A percentile compares a stretch with the other conserved stretches of the same genome.
Conservation (phyloP, 2,329 filamentous ascomycete genomes). For the Cadophora sp. region DNA sequence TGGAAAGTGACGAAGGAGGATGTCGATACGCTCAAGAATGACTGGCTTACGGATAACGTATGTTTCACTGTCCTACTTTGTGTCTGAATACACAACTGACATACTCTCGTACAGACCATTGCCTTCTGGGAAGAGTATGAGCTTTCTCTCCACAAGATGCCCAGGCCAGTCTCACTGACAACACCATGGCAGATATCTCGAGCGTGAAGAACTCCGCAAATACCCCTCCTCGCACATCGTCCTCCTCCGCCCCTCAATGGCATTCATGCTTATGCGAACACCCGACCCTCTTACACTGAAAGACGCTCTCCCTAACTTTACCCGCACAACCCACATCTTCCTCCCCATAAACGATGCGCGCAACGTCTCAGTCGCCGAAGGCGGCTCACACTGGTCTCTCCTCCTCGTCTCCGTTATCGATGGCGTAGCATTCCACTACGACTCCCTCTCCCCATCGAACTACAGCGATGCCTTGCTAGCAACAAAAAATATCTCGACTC, state of each 20-base stretch:
- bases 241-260: conserved; percentile 91
- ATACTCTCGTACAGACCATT: conserved; percentile 70
- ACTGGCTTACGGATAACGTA: conserved; percentile 98
- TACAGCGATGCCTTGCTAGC: conserved; percentile 74
- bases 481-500: conserved; percentile 69
- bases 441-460: conserved; percentile 82
- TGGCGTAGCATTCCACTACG: conserved; percentile 94
- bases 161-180: conserved; percentile 35
- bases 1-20: conserved; percentile 83
- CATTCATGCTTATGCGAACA: conserved; percentile 86
- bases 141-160: conserved; percentile 13
- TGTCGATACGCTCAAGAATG: conserved; percentile 83
- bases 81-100: conserved; percentile 25
- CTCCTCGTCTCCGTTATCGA: conserved; percentile 89
- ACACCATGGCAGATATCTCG: conserved; percentile 68
- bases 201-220: conserved; percentile 82
- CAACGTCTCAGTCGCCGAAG: conserved; percentile 79
- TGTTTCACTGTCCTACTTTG: not conserved
- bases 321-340: conserved; percentile 86
- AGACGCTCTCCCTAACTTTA: conserved; percentile 81
- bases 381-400: conserved; percentile 93
- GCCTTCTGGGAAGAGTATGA: conserved; percentile 95
- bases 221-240: conserved; percentile 87
- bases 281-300: conserved; percentile 61
- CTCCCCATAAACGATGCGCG: conserved; percentile 91